Conservation (phyloP, 768 basidiomycete species). For the Chlorophyllum brunneum region DNA sequence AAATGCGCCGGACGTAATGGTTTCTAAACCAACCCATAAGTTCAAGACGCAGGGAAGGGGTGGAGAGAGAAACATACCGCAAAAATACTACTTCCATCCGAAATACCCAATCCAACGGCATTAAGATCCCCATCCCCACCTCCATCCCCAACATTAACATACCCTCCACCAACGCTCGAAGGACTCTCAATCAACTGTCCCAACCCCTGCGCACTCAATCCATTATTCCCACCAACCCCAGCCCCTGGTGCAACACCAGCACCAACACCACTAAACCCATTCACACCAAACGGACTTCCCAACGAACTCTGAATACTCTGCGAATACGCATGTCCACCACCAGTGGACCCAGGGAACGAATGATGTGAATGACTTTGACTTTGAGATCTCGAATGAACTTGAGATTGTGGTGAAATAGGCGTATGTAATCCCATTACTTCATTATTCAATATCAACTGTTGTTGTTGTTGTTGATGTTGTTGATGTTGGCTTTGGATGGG, state of each 20-base stretch:
- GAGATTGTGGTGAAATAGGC: slow-evolving; percentile 21
- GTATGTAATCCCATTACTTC: slow-evolving; percentile 21
- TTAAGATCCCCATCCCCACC: no score
- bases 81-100: background rate
- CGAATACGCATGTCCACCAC: slow-evolving; percentile 22
- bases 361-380: slow-evolving; percentile 43
- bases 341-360: slow-evolving; percentile 34
- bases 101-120: background rate
- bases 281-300: slow-evolving; percentile 32
- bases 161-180: background rate
- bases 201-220: background rate
- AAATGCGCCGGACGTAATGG: slow-evolving; percentile 49
- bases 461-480: slow-evolving; percentile 20
- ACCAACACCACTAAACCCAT: slow-evolving; percentile 15
- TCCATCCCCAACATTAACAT: background rate
- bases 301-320: slow-evolving; percentile 38
- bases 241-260: slow-evolving; percentile 17
- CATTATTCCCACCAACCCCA: background rate
- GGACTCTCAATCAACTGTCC: background rate
- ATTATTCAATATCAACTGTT: background rate
- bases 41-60: background rate
- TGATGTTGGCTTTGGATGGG: slow-evolving; percentile 23
- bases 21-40: slow-evolving; percentile 24
- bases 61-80: slow-evolving; percentile 15
- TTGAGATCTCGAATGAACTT: slow-evolving; percentile 35